Percentiles rank a stretch among this genome's conserved stretches.
Evolutionary conservation across 768 basidiomycete genomes (phyloP).

Genomic region (Boletus reticuloceps): DNA sequence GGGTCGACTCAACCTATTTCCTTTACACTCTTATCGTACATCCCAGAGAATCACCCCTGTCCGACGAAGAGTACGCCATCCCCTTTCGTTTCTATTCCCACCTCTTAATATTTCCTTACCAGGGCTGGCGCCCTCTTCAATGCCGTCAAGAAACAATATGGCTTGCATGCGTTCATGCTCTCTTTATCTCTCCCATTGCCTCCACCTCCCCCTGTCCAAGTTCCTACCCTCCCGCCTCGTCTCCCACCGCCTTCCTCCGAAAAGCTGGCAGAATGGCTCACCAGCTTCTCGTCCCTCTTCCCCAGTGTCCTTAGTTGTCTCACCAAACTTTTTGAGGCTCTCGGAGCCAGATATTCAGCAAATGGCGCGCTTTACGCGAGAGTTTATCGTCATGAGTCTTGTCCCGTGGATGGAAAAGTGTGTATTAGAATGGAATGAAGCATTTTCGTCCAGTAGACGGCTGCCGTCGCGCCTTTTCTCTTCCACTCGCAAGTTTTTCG

Average conservation of each 20-base stretch:
- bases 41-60: slow-evolving; percentile 62
- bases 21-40: slow-evolving; percentile 79
- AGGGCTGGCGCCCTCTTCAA: slow-evolving; percentile 81
- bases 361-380: slow-evolving; percentile 75
- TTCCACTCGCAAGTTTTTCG: slow-evolving; percentile 81
- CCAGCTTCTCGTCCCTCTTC: not conserved
- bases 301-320: not conserved
- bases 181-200: slow-evolving; percentile 58
- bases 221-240: slow-evolving; percentile 64
- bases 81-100: not conserved
- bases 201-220: slow-evolving; percentile 63
- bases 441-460: slow-evolving; percentile 71
- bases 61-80: slow-evolving; percentile 72
- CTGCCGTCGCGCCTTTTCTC: slow-evolving; percentile 85
- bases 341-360: slow-evolving; percentile 72
- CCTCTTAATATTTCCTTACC: slow-evolving; percentile 7
- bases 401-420: slow-evolving; percentile 97
- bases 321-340: slow-evolving; percentile 45
- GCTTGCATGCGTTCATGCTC: slow-evolving; percentile 73
- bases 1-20: slow-evolving; percentile 74
- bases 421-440: slow-evolving; percentile 92
- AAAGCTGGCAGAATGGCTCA: slow-evolving; percentile 19
- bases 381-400: slow-evolving; percentile 86
- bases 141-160: slow-evolving; percentile 85
- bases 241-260: slow-evolving; percentile 49